Percentiles rank a stretch among this genome's conserved stretches.
Evolutionary conservation across 768 basidiomycete species (phyloP).

Genomic region (Gloeopeniophorella convolvens): DNA sequence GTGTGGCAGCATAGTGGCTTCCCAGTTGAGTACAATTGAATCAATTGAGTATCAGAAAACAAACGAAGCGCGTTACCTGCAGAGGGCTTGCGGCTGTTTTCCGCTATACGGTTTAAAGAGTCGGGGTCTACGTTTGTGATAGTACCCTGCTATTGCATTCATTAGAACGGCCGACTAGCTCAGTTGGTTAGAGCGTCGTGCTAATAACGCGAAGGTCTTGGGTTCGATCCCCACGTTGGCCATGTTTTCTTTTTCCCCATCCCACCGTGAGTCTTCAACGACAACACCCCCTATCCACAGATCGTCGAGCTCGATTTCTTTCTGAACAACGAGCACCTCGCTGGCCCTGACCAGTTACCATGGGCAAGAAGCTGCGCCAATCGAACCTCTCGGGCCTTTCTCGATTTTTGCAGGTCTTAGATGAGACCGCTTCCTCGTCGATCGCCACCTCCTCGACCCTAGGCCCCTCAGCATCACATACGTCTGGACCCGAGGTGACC

Average conservation of each 20-base stretch:
- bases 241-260: neutral
- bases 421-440: neutral
- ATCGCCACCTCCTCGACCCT: neutral
- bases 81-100: too few species aligned
- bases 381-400: slow-evolving; percentile 13
- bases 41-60: too few species aligned
- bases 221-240: slow-evolving; percentile 25
- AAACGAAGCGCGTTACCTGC: too few species aligned
- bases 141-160: too few species aligned
- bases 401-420: slow-evolving; percentile 3
- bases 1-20: too few species aligned
- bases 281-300: too few species aligned
- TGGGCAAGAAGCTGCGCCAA: slow-evolving; percentile 15
- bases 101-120: too few species aligned
- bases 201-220: slow-evolving; percentile 46
- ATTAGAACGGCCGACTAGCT: slow-evolving; percentile 45
- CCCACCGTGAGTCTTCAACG: neutral
- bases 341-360: too few species aligned
- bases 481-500: neutral
- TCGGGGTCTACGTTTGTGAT: too few species aligned
- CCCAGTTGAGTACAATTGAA: too few species aligned
- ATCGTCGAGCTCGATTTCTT: too few species aligned
- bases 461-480: neutral
- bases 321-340: too few species aligned
- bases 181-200: slow-evolving; percentile 92